A percentile compares a stretch with the other conserved stretches of the same genome.
phyloP scores from a whole-genome alignment of 2,329 filamentous ascomycete genomes.

The Colletotrichum sp. region DNA sequence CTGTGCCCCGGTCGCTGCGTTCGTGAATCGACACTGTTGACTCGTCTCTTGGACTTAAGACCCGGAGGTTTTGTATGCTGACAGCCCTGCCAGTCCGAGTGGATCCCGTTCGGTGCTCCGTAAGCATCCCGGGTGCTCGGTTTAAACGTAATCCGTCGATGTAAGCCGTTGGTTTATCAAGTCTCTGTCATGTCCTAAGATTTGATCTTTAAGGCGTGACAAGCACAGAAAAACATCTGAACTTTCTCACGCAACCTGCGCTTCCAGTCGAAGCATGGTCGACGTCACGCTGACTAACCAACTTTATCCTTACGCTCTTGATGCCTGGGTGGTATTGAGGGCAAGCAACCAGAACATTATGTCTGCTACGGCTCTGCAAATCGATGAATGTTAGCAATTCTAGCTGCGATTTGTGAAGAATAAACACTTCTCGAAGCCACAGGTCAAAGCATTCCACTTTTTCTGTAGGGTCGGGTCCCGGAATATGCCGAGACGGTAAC shows the following conservation, averaged over 20 bases:
- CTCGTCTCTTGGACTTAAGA: not conserved
- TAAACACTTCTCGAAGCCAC: not conserved
- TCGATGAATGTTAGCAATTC: too few relatives aligned
- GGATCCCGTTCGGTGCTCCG: not conserved
- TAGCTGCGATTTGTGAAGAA: too few relatives aligned
- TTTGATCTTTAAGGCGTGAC: too few relatives aligned
- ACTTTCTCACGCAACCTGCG: not conserved
- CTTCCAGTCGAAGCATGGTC: not conserved
- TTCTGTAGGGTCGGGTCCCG: not conserved
- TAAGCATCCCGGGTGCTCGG: not conserved
- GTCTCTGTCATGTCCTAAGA: too few relatives aligned
- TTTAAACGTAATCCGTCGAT: not conserved
- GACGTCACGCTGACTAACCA: not conserved
- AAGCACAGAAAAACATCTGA: too few relatives aligned
- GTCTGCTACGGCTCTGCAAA: too few relatives aligned
- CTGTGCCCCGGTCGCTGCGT: not conserved
- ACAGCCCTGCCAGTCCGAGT: not conserved
- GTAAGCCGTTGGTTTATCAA: too few relatives aligned
- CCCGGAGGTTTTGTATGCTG: not conserved
- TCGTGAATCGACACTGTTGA: not conserved
- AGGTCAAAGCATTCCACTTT: not conserved
- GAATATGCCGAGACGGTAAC: not conserved
- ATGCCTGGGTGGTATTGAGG: not conserved
- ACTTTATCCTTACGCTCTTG: not conserved
- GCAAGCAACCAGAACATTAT: fast-evolving